Conservation (phyloP, 768 basidiomycete species). For the Tulasnella sp. region DNA sequence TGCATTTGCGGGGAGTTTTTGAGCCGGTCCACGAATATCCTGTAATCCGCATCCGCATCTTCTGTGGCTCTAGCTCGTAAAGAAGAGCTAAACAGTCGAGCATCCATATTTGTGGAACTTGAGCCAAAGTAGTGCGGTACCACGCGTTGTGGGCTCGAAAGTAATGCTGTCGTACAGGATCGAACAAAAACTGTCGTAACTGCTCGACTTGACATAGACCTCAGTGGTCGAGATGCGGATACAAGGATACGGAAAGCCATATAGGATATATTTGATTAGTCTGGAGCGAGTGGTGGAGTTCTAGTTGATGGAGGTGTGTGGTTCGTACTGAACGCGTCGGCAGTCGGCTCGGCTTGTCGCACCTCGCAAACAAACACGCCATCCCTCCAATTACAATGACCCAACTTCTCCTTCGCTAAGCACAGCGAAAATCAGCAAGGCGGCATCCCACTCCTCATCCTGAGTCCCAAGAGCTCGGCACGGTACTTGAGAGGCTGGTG, state of each 20-base stretch:
- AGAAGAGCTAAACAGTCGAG: constrained; percentile 15
- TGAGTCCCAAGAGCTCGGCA: constrained; percentile 28
- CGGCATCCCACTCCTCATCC: constrained; percentile 6
- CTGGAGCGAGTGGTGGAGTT: neutral
- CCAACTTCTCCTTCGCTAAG: neutral
- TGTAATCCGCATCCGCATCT: neutral
- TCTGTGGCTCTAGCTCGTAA: constrained; percentile 23
- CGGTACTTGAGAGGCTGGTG: neutral
- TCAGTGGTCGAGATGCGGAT: neutral
- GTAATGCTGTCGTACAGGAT: neutral
- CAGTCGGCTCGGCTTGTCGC: neutral
- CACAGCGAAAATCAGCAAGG: constrained; percentile 12
- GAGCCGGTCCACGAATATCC: constrained; percentile 23
- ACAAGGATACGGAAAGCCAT: neutral
- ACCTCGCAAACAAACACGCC: neutral
- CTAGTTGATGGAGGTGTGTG: neutral
- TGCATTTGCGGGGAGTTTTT: constrained; percentile 30
- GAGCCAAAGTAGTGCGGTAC: neutral
- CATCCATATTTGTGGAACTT: neutral
- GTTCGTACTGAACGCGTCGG: neutral
- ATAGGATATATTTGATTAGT: neutral
- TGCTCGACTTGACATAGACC: neutral
- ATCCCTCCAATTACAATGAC: neutral
- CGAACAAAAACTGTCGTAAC: constrained; percentile 9
- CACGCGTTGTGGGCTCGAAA: neutral